Evolutionary conservation across 2,329 filamentous ascomycete genomes (phyloP), one percentile per base, ranked within the genome.

Genomic region (Neopestalotiopsis sp.): DNA sequence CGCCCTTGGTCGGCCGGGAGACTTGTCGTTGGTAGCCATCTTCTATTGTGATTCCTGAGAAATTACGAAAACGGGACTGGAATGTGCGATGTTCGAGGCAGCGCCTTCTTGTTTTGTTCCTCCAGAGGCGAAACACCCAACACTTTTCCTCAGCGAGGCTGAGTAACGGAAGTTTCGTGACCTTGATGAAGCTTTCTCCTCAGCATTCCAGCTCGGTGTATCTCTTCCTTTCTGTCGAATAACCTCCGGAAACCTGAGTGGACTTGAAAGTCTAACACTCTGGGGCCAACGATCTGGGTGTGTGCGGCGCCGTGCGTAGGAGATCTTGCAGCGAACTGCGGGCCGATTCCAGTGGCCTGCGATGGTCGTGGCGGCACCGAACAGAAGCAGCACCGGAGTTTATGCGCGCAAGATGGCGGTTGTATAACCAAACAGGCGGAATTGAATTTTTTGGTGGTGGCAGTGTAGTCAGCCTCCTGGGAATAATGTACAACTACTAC

Each of bases 1-100:
- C 68, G 68, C 68, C 60, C 68, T 69, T 13, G 68, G 68, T 40
- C 68, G 38, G 24, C 68, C 24, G n/a, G 61, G n/a, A 24, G 49
- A 6, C 34, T 42, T 56, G n/a, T 58, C 49, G n/a, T 58, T 30
- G 20, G 52, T 9, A 38, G 59, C 42, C 59, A 67, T 67, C 34
- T n/a, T 63, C 10, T 56, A 13, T 28, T 12, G 45, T 30, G 65
- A 10, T 38, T 40, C 42, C 13, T 49, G 65, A 34, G 24, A 56
- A 49, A 38, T 28, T 5, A 40, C 42, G 34, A 49, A 52, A 20
- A 40, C 40, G 20, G 61, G n/a, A 28, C 20, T 49, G 61, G 38
- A 64, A 64, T 64, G 61, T 64, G n/a, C 61, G 61, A 49, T 24
- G 24, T 45, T n/a, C n/a, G 34, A 45, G 61, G 28, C 61, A 52